Conservation (phyloP, 305 asterid species). For the Fraxinus xanthoxyloides region DNA sequence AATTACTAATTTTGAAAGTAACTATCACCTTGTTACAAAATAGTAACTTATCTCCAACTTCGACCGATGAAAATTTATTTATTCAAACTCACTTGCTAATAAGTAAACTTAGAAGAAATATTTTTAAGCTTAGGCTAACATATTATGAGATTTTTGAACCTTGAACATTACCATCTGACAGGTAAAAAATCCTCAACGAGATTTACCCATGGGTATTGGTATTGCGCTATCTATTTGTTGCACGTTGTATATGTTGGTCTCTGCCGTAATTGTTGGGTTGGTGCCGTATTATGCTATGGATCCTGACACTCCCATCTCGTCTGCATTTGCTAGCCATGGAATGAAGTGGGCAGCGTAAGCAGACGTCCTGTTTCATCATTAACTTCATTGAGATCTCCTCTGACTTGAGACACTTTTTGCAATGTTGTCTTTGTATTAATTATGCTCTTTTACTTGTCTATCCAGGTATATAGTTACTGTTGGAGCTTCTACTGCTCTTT, state of each 20-base stretch:
- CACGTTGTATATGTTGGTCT: constrained; percentile 82
- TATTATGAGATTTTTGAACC: background rate
- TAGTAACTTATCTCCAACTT: background rate
- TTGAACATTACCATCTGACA: constrained; percentile 23
- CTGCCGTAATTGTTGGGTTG: constrained; percentile 90
- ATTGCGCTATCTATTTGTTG: constrained; percentile 81
- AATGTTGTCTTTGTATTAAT: constrained; percentile 8
- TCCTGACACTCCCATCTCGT: constrained; percentile 94
- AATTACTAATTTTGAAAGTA: background rate
- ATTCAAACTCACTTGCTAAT: background rate
- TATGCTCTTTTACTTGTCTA: constrained; percentile 3
- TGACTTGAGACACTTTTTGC: constrained; percentile 1
- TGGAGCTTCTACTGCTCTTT: constrained; percentile 88
- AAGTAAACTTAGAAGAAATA: background rate
- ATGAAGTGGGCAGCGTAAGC: constrained; percentile 93
- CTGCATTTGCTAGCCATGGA: constrained; percentile 81
- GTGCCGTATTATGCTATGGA: constrained; percentile 92
- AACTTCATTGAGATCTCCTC: constrained; percentile 1
- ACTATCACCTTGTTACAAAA: background rate
- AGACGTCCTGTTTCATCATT: constrained; percentile 9
- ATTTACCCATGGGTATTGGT: constrained; percentile 91
- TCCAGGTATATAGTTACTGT: constrained; percentile 61
- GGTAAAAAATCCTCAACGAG: constrained; percentile 96
- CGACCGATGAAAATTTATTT: background rate
- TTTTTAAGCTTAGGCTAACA: background rate